Percentiles rank a stretch among this genome's conserved stretches.
These are phyloP conservation scores for Cadophora sp. DNA, from an alignment of 2,329 filamentous ascomycete species.

Conservation along the genomic window DNA sequence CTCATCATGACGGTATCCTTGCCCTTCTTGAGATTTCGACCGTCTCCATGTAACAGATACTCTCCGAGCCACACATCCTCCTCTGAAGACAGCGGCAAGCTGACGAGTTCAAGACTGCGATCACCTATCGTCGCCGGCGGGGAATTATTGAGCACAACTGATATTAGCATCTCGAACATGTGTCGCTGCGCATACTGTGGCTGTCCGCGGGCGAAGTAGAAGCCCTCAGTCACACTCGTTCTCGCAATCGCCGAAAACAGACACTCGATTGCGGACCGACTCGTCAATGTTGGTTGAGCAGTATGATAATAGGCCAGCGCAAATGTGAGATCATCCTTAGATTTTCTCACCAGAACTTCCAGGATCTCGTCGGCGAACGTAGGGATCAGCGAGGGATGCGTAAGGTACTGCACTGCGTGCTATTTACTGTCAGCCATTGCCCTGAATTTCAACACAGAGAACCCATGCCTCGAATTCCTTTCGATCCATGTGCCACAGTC, in stretches of 20 bases:
- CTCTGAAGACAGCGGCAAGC: slow-evolving; percentile 71
- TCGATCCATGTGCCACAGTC: slow-evolving; percentile 81
- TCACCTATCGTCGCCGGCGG: slow-evolving; percentile 53
- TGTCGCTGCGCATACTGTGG: slow-evolving; percentile 65
- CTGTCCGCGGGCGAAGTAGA: slow-evolving; percentile 74
- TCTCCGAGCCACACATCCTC: slow-evolving; percentile 81
- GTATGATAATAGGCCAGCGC: slow-evolving; percentile 81
- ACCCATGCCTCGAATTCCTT: slow-evolving; percentile 67
- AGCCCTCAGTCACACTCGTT: slow-evolving; percentile 73
- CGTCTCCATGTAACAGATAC: slow-evolving; percentile 68
- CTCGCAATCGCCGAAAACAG: slow-evolving; percentile 74
- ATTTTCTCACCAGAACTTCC: slow-evolving; percentile 67
- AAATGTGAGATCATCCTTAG: slow-evolving; percentile 66
- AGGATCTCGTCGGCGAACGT: slow-evolving; percentile 88
- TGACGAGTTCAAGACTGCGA: slow-evolving; percentile 72
- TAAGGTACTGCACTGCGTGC: slow-evolving; percentile 75
- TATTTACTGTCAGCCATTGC: slow-evolving; percentile 46
- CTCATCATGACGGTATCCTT: slow-evolving; percentile 79
- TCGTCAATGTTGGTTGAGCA: slow-evolving; percentile 74
- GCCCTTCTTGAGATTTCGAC: slow-evolving; percentile 67
- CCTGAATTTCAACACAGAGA: neutral
- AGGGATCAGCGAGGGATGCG: slow-evolving; percentile 78
- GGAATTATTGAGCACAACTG: slow-evolving; percentile 57
- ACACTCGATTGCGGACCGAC: slow-evolving; percentile 64
- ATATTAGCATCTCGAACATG: slow-evolving; percentile 72